Evolutionary conservation across 2,329 filamentous ascomycete genomes (phyloP), one percentile per base, ranked within the genome.

Genomic region (Fusarium sp.): DNA sequence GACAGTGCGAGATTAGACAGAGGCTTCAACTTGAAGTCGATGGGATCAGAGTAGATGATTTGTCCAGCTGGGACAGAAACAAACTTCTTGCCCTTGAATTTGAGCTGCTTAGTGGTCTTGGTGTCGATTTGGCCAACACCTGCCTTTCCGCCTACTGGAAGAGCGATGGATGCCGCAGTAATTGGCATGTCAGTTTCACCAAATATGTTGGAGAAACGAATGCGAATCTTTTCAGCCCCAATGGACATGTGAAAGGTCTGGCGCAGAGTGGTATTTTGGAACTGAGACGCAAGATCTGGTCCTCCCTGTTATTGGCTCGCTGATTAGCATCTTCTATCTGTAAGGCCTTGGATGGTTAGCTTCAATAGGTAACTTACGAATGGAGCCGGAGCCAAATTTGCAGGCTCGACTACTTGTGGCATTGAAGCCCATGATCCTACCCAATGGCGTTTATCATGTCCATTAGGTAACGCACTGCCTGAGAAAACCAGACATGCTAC

Each of bases 391-490:
- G 66, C 66, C 5, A 69, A 12, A 20, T 69, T 69, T 3, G 29
- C 52, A 38, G 57, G 42, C 35, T 69, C 66, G 15, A 67, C 66
- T 8, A 67, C 66, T 7, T 69, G 66, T 2, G 66, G 66, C 66
- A 69, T 69, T 0, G 61, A 61, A 0, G 66, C 59, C 66, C 66
- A 69, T 35, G 66, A 46, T 10, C 66, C 66, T 44, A 69, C 66
- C 66, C 66, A 69, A 5, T 68, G 63, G 1, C 57, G 39, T 8
- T 39, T 46, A 2, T 43, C 42, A 20, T 44, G 41, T 20, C 38
- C 33, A 38, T 31, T 44, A 5, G 44, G 66, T 6, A 50, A 55
- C 5, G 66, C 66, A 12, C 21, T 43, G 12, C 23, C 20, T 8
- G 52, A 37, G 4, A 55, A 38, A 26, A 41, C 44, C 46, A 69